Conservation (phyloP, 257 asterid species). For the Petrea volubilis region DNA sequence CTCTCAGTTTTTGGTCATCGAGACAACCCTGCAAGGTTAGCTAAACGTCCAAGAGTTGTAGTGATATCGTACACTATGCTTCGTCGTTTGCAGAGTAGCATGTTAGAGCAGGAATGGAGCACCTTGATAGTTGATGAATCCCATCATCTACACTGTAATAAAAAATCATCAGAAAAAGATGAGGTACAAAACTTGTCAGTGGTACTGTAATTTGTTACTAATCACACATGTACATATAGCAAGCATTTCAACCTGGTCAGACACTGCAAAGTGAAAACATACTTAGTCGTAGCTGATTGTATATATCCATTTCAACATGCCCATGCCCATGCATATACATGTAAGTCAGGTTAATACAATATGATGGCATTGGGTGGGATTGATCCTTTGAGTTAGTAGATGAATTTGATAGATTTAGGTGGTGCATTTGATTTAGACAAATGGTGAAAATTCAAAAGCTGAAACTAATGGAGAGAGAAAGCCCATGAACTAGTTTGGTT, state of each 20-base stretch:
- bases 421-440: neutral
- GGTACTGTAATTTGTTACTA: neutral
- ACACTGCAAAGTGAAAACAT: neutral
- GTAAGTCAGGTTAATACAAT: neutral
- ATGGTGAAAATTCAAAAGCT: neutral
- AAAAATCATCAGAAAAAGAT: constrained; percentile 66
- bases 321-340: neutral
- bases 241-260: constrained; percentile 11
- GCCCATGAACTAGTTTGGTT: neutral
- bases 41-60: constrained; percentile 72
- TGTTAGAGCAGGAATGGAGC: constrained; percentile 82
- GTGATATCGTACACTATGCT: constrained; percentile 91
- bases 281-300: neutral
- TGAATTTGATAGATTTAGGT: neutral
- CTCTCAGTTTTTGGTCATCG: constrained; percentile 77
- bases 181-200: constrained; percentile 54
- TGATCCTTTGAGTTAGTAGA: neutral
- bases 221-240: constrained; percentile 1
- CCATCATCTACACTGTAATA: constrained; percentile 78
- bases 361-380: neutral
- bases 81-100: constrained; percentile 69
- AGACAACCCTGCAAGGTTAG: constrained; percentile 75
- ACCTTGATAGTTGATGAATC: constrained; percentile 91
- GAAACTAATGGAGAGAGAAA: neutral
- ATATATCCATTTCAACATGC: neutral